Evolutionary conservation across 306 rosid genomes (phyloP), one percentile per base, ranked within the genome.

Genomic region (Begonia masoniana): DNA sequence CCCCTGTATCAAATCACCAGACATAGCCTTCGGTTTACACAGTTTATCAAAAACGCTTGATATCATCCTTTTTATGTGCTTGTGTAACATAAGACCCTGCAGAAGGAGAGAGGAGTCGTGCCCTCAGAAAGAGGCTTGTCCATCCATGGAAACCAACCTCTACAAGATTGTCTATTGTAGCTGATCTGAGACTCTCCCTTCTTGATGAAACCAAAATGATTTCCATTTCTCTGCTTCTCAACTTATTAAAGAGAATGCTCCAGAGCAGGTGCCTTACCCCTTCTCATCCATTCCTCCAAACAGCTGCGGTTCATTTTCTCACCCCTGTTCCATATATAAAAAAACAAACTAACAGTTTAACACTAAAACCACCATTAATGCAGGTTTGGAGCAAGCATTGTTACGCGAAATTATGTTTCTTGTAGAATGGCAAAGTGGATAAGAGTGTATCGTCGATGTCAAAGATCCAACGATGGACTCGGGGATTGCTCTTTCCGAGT

Each of bases 361-460:
- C 16, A 10, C 10, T 12, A 8, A 47, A 47, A 26, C 4, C 19
- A 17, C 19, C 19, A 17, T 17, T 17, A 17, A 17, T 17, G 19
- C 19, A 0, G 19, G 19, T 17, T 17, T 17, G 19, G 19, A 17
- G 19, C 19, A 54, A 24, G 15, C 2, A 26, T 43, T 54, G 15
- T 59, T 78, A 81, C 85, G 82, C 83, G 4, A 46, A 78, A 43
- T 60, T 43, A 36, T 71, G 62, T 13, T 69, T 61, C 74, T 71
- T 84, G 71, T 61, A 75, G 68, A 56, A 81, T 49, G 88, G 86
- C 59, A 74, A 71, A 0, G 79, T 78, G 13, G 83, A 17, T 24
- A 78, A 64, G 0, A 84, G 68, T 13, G 85, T 78, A 5, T 84
- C 83, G 61, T 84, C 94, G 57, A 81, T 54, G 56, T 84, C 94